Conservation (phyloP, 352 stramenopile species). For the Phytophthora hibernalis region DNA sequence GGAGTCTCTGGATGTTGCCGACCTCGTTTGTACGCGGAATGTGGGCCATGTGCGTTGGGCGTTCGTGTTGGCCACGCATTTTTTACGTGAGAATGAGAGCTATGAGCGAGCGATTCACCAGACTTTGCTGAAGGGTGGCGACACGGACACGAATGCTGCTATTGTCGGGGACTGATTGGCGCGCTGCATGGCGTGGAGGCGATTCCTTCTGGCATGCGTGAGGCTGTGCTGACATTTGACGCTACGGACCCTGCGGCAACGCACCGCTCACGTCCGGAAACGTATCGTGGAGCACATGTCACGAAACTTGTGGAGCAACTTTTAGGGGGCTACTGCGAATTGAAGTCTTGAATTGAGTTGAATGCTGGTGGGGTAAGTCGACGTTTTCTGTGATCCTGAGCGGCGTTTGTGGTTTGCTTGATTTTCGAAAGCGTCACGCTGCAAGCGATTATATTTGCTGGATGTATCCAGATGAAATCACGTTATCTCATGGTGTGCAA, state of each 20-base stretch:
- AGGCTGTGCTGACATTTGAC: slow-evolving; percentile 53
- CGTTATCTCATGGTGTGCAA: no score
- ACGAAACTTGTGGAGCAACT: slow-evolving; percentile 35
- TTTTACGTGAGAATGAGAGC: slow-evolving; percentile 43
- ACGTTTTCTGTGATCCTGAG: no score
- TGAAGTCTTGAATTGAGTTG: background rate
- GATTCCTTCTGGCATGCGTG: slow-evolving; percentile 55
- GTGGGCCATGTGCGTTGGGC: slow-evolving; percentile 60
- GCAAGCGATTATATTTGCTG: no score
- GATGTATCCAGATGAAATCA: no score
- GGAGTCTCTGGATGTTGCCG: slow-evolving; percentile 50
- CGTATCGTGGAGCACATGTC: slow-evolving; percentile 42
- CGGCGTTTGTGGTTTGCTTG: no score
- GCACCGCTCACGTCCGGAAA: slow-evolving; percentile 32
- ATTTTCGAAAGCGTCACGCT: no score
- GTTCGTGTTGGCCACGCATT: slow-evolving; percentile 58
- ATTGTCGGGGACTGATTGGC: slow-evolving; percentile 63
- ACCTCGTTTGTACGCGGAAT: slow-evolving; percentile 40
- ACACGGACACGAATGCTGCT: slow-evolving; percentile 70
- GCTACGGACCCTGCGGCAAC: slow-evolving; percentile 29
- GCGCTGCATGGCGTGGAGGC: slow-evolving; percentile 50
- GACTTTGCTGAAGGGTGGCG: slow-evolving; percentile 59
- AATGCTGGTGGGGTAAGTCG: background rate
- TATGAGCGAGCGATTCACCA: slow-evolving; percentile 57
- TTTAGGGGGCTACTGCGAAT: slow-evolving; percentile 5